Conservation (phyloP, 345 rosid genomes). For the Schrenkiella parvula region DNA sequence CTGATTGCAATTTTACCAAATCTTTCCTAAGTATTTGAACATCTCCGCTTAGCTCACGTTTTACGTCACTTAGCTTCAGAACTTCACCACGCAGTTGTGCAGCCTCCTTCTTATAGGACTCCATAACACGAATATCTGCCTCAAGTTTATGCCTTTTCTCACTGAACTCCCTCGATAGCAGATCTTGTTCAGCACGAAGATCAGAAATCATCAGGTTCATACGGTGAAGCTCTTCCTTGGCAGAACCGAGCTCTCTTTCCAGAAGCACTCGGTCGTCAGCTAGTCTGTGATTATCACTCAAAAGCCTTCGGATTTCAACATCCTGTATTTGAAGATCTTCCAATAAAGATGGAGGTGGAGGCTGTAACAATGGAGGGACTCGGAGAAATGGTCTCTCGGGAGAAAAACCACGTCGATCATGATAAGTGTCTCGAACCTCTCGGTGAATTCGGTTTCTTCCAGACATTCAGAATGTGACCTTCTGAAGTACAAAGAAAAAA, state of each 20-base stretch:
- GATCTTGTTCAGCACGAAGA: constrained; percentile 66
- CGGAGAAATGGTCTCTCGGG: constrained; percentile 60
- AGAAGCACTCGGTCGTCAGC: constrained; percentile 69
- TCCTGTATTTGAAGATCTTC: constrained; percentile 89
- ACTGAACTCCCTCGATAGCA: constrained; percentile 60
- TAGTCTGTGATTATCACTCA: constrained; percentile 69
- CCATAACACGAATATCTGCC: constrained; percentile 76
- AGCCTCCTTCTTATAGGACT: constrained; percentile 75
- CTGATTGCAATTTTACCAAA: constrained; percentile 54
- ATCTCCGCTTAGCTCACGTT: constrained; percentile 68
- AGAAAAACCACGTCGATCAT: constrained; percentile 58
- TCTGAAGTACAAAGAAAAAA: background rate
- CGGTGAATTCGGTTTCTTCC: constrained; percentile 76
- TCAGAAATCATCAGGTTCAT: constrained; percentile 62
- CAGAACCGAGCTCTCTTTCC: constrained; percentile 68
- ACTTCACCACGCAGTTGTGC: constrained; percentile 61
- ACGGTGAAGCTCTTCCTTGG: constrained; percentile 87
- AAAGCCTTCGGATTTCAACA: constrained; percentile 67
- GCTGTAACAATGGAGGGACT: constrained; percentile 62
- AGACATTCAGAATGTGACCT: constrained; percentile 49
- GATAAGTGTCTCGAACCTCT: constrained; percentile 59
- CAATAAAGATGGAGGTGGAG: constrained; percentile 73
- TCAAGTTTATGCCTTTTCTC: constrained; percentile 84
- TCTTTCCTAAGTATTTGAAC: constrained; percentile 74
- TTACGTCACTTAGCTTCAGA: constrained; percentile 62